phyloP scores from a whole-genome alignment of 2,329 filamentous ascomycete species.

The Aspergillaceae sp. region DNA sequence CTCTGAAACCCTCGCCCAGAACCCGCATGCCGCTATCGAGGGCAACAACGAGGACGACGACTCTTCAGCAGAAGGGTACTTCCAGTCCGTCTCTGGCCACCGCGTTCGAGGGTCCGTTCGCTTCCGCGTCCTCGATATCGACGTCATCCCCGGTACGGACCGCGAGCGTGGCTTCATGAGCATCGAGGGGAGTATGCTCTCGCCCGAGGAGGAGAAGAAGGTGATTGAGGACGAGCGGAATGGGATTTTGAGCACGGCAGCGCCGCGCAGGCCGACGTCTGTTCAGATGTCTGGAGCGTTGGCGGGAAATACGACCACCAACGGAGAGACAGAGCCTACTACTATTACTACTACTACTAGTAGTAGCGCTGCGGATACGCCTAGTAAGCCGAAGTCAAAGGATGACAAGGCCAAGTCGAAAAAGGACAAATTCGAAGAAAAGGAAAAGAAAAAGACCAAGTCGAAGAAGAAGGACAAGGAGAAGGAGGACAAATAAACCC shows the following conservation, averaged over 20 bases:
- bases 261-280: conserved; percentile 8
- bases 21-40: conserved; percentile 17
- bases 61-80: conserved; percentile 58
- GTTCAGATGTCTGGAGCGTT: conserved; percentile 16
- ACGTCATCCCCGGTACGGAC: conserved; percentile 60
- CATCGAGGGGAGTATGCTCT: conserved; percentile 79
- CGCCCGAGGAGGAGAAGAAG: conserved; percentile 55
- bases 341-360: too few species aligned
- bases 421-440: conserved; percentile 11
- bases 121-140: conserved; percentile 78
- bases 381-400: conserved; percentile 9
- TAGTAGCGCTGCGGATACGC: conserved; percentile 6
- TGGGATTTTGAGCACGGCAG: conserved; percentile 24
- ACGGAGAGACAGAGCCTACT: neutral
- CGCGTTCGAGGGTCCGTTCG: conserved; percentile 61
- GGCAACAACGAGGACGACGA: conserved; percentile 43
- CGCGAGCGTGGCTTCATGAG: conserved; percentile 68
- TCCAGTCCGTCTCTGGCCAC: conserved; percentile 61
- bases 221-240: conserved; percentile 48
- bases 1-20: conserved; percentile 12
- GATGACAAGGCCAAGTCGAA: conserved; percentile 11
- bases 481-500: conserved; percentile 4
- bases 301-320: conserved; percentile 7
- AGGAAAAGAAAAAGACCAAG: conserved; percentile 15
- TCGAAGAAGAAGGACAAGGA: conserved; percentile 17